These are phyloP conservation scores for Domatiomyces catenatus DNA, from an alignment of 2,329 filamentous ascomycete species.

Conservation along the genomic window DNA sequence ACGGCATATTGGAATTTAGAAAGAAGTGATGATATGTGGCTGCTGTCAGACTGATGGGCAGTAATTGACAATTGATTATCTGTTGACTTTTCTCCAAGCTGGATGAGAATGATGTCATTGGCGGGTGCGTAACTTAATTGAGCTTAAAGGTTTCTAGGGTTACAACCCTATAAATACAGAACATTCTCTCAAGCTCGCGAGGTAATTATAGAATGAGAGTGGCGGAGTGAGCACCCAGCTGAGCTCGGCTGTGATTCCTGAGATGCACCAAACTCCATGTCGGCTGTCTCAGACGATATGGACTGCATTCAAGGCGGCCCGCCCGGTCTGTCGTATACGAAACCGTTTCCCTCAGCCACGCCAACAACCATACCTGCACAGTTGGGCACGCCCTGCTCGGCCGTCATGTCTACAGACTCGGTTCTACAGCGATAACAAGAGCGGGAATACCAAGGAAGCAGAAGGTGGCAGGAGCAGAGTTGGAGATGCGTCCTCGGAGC, in stretches of 20 bases:
- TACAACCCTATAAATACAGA: not conserved
- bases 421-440: conserved; percentile 14
- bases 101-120: too few relatives aligned
- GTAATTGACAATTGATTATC: too few relatives aligned
- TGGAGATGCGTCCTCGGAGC: conserved; percentile 6
- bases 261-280: conserved; percentile 18
- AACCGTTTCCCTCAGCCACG: not conserved
- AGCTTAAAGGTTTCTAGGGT: too few relatives aligned
- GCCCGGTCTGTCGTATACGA: conserved; percentile 3
- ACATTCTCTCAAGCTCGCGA: not conserved
- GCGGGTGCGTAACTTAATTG: too few relatives aligned
- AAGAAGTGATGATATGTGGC: not conserved
- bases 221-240: not conserved
- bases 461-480: conserved; percentile 14
- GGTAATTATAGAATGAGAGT: not conserved
- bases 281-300: conserved; percentile 17
- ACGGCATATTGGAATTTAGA: conserved; percentile 2
- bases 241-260: conserved; percentile 2
- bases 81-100: not conserved
- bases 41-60: too few relatives aligned
- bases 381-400: not conserved
- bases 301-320: conserved; percentile 17
- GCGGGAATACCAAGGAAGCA: conserved; percentile 10
- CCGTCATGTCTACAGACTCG: conserved; percentile 7
- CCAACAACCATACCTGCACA: not conserved